Percentiles rank a stretch among this genome's conserved stretches.
phyloP scores from a whole-genome alignment of 2,329 filamentous ascomycete genomes.

The Xylariales sp. region DNA sequence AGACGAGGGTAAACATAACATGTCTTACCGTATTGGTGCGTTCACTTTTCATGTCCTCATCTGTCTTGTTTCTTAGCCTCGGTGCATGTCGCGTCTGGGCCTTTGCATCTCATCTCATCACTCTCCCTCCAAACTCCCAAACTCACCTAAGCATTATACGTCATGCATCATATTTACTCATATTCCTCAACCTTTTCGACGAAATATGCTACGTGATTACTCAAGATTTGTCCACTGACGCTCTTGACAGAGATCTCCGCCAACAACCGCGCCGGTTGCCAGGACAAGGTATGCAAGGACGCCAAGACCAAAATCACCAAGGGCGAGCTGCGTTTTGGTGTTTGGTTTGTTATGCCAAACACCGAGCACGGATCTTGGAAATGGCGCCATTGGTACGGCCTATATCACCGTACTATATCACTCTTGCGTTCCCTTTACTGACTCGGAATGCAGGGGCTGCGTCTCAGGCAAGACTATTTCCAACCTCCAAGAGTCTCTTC shows the following conservation, averaged over 20 bases:
- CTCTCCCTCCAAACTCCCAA: not conserved
- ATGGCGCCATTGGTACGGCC: slow-evolving; percentile 87
- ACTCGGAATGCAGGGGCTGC: slow-evolving; percentile 75
- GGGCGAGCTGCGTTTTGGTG: slow-evolving; percentile 81
- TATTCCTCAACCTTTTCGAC: not conserved
- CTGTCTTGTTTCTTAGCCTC: not conserved
- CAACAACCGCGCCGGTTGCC: slow-evolving; percentile 79
- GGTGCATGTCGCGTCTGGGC: slow-evolving; percentile 10
- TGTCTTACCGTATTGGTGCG: slow-evolving; percentile 40
- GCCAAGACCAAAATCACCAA: slow-evolving; percentile 77
- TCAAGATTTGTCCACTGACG: slow-evolving; percentile 39
- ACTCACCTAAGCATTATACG: not conserved
- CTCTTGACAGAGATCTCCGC: slow-evolving; percentile 72
- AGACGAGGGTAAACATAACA: slow-evolving; percentile 28
- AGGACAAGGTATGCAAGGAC: slow-evolving; percentile 79
- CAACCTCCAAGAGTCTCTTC: slow-evolving; percentile 70
- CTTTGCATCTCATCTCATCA: slow-evolving; percentile 20
- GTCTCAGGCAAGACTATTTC: slow-evolving; percentile 79
- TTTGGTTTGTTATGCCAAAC: slow-evolving; percentile 70
- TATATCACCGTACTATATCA: not conserved
- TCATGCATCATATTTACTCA: not conserved
- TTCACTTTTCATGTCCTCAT: slow-evolving; percentile 13
- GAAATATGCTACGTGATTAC: not conserved
- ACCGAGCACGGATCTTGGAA: slow-evolving; percentile 71
- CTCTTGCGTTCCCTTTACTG: slow-evolving; percentile 9